Percentiles rank a stretch among this genome's conserved stretches.
These are phyloP conservation scores for Hanseniaspora pseudoguilliermondii DNA, from an alignment of 805 yeast species.

Conservation along the genomic window DNA sequence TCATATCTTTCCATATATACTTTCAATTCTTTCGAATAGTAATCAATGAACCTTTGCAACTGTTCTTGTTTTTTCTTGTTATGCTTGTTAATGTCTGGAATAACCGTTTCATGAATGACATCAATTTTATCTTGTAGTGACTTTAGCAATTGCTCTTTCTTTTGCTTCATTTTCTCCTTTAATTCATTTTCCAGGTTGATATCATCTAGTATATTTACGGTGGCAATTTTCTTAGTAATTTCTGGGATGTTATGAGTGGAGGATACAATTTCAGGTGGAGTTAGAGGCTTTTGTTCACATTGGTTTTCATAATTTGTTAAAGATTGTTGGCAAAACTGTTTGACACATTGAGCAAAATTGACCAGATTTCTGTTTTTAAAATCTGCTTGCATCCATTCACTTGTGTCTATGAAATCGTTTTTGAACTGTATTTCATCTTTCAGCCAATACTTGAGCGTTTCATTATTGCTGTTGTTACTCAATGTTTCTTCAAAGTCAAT, in stretches of 20 bases:
- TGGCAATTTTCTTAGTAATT: background rate
- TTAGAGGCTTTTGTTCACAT: background rate
- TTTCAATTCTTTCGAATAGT: background rate
- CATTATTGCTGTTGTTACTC: slow-evolving; percentile 20
- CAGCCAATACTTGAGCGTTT: slow-evolving; percentile 63
- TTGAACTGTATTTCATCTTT: slow-evolving; percentile 33
- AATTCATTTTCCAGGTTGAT: background rate
- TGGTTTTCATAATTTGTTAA: background rate
- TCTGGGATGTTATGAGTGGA: background rate
- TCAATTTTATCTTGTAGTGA: background rate
- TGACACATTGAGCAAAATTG: background rate
- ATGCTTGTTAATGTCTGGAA: background rate
- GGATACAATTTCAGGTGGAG: background rate
- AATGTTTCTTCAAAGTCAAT: slow-evolving; percentile 35
- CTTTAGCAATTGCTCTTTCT: background rate
- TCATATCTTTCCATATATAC: background rate
- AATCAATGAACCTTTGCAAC: background rate
- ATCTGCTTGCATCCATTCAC: background rate
- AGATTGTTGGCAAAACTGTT: background rate
- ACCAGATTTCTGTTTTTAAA: background rate
- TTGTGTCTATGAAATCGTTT: background rate
- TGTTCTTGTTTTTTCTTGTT: background rate
- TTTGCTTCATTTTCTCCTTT: background rate
- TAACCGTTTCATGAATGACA: background rate
- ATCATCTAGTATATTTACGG: background rate